Conservation (phyloP, 2,329 filamentous ascomycete species). For the Atkinsonella hypoxylon region DNA sequence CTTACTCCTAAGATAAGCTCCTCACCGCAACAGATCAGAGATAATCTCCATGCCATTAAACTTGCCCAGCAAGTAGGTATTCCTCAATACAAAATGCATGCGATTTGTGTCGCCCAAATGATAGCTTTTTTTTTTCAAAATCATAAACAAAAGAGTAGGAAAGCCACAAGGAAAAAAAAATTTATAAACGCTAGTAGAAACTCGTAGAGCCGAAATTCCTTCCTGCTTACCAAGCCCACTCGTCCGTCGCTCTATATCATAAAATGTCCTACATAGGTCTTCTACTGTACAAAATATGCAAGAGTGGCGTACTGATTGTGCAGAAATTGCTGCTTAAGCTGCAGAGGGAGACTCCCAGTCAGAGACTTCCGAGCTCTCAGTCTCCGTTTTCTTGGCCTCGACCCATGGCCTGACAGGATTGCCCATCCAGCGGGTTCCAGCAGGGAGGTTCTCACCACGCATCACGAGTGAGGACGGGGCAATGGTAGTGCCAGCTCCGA, state of each 20-base stretch:
- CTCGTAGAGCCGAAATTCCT: neutral
- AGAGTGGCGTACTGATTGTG: neutral
- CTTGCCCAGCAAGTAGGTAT: neutral
- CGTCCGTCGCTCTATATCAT: neutral
- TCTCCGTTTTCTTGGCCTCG: conserved; percentile 1
- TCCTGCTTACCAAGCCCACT: neutral
- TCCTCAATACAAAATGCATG: conserved; percentile 1
- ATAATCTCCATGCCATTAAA: neutral
- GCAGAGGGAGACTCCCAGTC: conserved; percentile 4
- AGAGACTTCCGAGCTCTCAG: conserved; percentile 2
- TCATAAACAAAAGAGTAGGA: too few species aligned
- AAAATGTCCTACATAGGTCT: neutral
- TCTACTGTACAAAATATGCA: neutral
- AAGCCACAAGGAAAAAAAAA: neutral
- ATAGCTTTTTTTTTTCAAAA: neutral
- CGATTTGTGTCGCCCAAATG: neutral
- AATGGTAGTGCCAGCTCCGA: conserved; percentile 11
- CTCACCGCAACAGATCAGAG: too few species aligned
- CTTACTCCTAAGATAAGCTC: too few species aligned
- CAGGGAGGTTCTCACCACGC: conserved; percentile 12
- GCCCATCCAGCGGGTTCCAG: conserved; percentile 11
- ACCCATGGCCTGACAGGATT: conserved; percentile 12
- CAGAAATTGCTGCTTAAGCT: neutral
- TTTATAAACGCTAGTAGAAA: neutral
- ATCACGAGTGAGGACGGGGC: conserved; percentile 11